Evolutionary conservation across 2,329 filamentous ascomycete species (phyloP), one percentile per base, ranked within the genome.

Genomic region (Blastomyces parvus): DNA sequence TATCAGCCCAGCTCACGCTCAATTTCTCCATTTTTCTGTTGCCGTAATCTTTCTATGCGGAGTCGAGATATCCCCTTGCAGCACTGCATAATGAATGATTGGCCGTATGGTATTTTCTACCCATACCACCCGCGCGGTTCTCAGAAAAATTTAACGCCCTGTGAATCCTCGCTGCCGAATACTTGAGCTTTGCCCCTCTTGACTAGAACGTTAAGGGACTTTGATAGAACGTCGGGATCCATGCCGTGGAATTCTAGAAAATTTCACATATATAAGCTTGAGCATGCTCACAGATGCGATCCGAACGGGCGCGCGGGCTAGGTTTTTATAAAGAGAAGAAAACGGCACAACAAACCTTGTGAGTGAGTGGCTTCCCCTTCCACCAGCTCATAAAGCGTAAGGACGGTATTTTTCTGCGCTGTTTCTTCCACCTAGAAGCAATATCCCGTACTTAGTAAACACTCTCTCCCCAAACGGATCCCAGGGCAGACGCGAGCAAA

Each of bases 131-230:
- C 17, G 38, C 33, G 42, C 3, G 17, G 13, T n/a, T 46, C 52
- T 87, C 79, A 97, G 74, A 97, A 97, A 79, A 99, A 97, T 79
- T 99, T 99, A 67, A 97, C 91, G 70, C 94, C 94, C 71, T 89
- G 86, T 65, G 90, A 89, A 73, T 93, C 91, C 70, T 93, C 91
- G 62, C 86, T 84, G 42, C 93, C 93, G 78, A 99, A 97, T 33
- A 97, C 86, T 76, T 97, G 93, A 17, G 92, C 93, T 78, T 89
- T 96, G 69, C 91, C 91, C 66, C 88, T 84, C 81, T 95, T 96
- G 44, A 96, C 92, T 59, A 97, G 82, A 59, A 94, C 81, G 65
- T 85, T 84, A 59, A 99, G 81, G 46, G 90, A 88, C 74, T 88
- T 91, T 68, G 88, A 84, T 71, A 99, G 81, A 66, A 96, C 76